These are phyloP conservation scores for Kodamaea hsintzibuensis DNA, from an alignment of 805 yeast species.

Conservation along the genomic window DNA sequence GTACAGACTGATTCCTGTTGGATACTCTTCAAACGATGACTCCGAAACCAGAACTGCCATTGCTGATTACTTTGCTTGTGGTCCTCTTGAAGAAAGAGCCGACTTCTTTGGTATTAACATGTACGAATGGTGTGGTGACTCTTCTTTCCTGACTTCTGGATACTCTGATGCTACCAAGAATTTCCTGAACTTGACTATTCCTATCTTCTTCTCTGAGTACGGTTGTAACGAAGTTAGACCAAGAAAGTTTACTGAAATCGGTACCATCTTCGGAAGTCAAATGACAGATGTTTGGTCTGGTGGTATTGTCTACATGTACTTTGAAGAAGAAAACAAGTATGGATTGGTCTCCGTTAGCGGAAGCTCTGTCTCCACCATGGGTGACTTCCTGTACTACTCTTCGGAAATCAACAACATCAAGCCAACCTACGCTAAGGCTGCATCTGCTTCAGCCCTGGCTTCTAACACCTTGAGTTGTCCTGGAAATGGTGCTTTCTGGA, in stretches of 20 bases:
- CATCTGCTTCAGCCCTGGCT: slow-evolving; percentile 34
- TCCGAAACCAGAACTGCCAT: slow-evolving; percentile 71
- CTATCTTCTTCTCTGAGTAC: slow-evolving; percentile 84
- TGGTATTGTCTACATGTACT: slow-evolving; percentile 91
- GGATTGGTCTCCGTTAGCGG: slow-evolving; percentile 65
- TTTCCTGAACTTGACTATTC: slow-evolving; percentile 70
- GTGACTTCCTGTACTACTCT: slow-evolving; percentile 32
- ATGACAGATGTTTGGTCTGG: slow-evolving; percentile 95
- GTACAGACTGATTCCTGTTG: slow-evolving; percentile 86
- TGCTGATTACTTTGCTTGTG: slow-evolving; percentile 88
- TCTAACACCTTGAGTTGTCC: slow-evolving; percentile 60
- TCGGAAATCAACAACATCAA: slow-evolving; percentile 36
- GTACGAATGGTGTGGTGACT: slow-evolving; percentile 84
- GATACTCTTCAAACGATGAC: slow-evolving; percentile 92
- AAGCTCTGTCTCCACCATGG: slow-evolving; percentile 17
- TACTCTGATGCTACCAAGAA: slow-evolving; percentile 70
- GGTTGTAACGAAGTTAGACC: slow-evolving; percentile 81
- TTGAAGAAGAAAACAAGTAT: slow-evolving; percentile 78
- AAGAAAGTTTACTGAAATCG: slow-evolving; percentile 75
- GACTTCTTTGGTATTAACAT: slow-evolving; percentile 85
- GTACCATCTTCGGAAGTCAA: slow-evolving; percentile 59
- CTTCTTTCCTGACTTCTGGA: slow-evolving; percentile 63
- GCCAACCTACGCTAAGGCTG: slow-evolving; percentile 38
- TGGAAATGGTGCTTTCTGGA: slow-evolving; percentile 55
- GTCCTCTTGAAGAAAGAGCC: slow-evolving; percentile 59